Base-by-base conservation (phyloP, 164 flowering plant species). In the Nelumbo lutea region DNA sequence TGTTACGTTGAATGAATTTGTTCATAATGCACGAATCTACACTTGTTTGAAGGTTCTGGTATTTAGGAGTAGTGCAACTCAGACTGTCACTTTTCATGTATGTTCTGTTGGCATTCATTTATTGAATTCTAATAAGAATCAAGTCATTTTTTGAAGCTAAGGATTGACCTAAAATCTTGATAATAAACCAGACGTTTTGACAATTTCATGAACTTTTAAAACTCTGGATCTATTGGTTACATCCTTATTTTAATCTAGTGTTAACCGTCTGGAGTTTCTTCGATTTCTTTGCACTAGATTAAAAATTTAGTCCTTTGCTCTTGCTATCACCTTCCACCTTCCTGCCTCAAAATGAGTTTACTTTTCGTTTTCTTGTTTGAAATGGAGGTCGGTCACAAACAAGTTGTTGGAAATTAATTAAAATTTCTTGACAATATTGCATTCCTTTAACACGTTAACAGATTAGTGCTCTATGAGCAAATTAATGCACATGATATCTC, bases 1-100 rank as follows among this genome's bases (percentile, higher is more conserved):
- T 63, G n/a, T 27, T 27, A 27, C 27, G 27, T 46, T 15, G 46
- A 63, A 9, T 46, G 39, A 5, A 47, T 47, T 44, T 64, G 3
- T 66, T 27, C 2, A 39, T 2, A 45, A 68, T 45, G 53, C 70
- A 6, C 39, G 56, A 46, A 70, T 53, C 52, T 55, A 47, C 4
- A 14, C 62, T 62, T 70, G 55, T 64, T 6, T 55, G 10, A 4
- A 45, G 52, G 72, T 53, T 62, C 67, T 60, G 59, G 13, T 9
- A 38, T 2, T 45, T 52, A 13, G 14, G 11, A 6, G 3, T 27
- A 27, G 27, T 42, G 2, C n/a, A 42, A 15, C 42, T 68, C 7
- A 6, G 52, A 45, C 44, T 58, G 40, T 59, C 7, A 45, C 2
- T 7, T 58, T 15, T 3, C 43, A 5, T 43, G n/a, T 67, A 14